Evolutionary conservation across 1,284 basidiomycete species (phyloP).

Genomic region (Singerocomus inundabilis): DNA sequence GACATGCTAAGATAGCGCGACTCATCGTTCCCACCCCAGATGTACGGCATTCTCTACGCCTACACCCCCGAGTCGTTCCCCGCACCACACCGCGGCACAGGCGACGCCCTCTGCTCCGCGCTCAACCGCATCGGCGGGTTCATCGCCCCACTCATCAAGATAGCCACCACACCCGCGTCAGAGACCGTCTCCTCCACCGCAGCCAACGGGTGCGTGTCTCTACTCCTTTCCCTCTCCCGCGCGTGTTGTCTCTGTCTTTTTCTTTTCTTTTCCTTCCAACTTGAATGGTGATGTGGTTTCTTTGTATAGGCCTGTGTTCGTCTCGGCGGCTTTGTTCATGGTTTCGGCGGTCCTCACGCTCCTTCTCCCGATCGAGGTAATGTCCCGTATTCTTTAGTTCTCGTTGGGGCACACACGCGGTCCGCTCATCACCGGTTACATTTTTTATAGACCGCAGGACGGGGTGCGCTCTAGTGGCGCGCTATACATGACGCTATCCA

Average conservation of each 20-base stretch:
- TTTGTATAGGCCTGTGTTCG: constrained; percentile 49
- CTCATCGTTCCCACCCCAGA: constrained; percentile 31
- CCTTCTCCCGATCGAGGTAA: constrained; percentile 59
- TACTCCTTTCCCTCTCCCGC: neutral
- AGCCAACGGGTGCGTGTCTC: constrained; percentile 37
- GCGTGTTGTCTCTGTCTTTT: no score
- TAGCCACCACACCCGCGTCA: constrained; percentile 38
- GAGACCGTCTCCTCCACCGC: constrained; percentile 36
- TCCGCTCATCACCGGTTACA: no score
- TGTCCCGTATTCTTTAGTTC: no score
- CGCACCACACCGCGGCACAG: constrained; percentile 61
- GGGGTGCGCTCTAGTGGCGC: neutral
- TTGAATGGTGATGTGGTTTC: no score
- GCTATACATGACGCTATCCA: no score
- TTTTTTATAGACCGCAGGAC: neutral
- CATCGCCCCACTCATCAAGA: constrained; percentile 54
- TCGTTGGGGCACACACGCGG: no score
- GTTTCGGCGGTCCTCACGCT: constrained; percentile 46
- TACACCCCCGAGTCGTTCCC: constrained; percentile 68
- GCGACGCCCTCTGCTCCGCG: constrained; percentile 55
- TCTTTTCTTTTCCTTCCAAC: no score
- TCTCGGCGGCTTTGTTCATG: constrained; percentile 56
- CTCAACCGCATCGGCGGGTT: constrained; percentile 57
- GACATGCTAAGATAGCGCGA: neutral
- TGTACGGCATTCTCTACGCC: constrained; percentile 62